Evolutionary conservation across 164 flowering plant genomes (phyloP).

Genomic region (Amborella trichopoda): DNA sequence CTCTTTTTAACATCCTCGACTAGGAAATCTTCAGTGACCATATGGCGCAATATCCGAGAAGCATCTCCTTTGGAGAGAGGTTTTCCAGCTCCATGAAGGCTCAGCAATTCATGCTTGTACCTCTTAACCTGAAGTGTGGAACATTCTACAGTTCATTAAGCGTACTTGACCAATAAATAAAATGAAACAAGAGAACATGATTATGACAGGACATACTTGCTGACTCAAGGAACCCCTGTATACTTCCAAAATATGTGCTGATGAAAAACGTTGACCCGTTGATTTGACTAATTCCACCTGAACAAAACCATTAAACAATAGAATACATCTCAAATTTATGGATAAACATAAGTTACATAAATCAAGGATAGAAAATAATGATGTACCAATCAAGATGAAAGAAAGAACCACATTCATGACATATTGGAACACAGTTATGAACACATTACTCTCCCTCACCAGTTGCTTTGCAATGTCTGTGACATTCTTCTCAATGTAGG

Average conservation of each 20-base stretch:
- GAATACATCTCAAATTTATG: too few species aligned
- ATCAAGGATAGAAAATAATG: not conserved
- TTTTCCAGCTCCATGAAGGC: constrained; percentile 87
- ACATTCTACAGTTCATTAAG: constrained; percentile 1
- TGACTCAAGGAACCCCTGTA: constrained; percentile 85
- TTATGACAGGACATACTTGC: constrained; percentile 30
- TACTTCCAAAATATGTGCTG: constrained; percentile 88
- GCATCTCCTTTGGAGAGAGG: constrained; percentile 75
- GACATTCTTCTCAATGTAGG: constrained; percentile 66
- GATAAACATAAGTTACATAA: too few species aligned
- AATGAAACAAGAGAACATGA: not conserved
- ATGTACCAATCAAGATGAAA: not conserved
- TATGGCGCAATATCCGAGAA: constrained; percentile 70
- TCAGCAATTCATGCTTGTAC: constrained; percentile 51
- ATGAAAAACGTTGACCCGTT: constrained; percentile 60
- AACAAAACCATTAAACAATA: constrained; percentile 1
- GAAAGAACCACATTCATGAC: too few species aligned
- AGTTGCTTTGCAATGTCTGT: constrained; percentile 60
- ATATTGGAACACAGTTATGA: too few species aligned
- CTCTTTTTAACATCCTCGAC: constrained; percentile 83
- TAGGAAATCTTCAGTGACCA: constrained; percentile 77
- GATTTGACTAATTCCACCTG: constrained; percentile 76
- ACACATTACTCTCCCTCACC: constrained; percentile 50
- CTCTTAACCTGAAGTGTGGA: constrained; percentile 57
- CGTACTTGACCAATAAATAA: not conserved